These are phyloP conservation scores for Candida silvicultrix DNA, from an alignment of 805 yeast genomes.

Conservation along the genomic window DNA sequence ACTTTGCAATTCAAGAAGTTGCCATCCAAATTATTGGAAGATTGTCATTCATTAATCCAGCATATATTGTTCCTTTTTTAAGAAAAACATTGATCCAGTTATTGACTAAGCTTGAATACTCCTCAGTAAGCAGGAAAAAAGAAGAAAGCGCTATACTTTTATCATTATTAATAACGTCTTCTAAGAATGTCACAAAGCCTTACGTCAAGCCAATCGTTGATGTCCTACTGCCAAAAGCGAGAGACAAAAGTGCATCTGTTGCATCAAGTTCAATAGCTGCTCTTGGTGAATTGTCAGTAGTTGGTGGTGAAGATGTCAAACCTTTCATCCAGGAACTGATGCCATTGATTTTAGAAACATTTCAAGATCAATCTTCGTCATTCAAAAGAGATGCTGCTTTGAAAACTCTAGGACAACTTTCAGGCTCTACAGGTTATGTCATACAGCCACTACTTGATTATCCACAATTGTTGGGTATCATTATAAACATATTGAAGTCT, in stretches of 20 bases:
- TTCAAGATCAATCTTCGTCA: constrained; percentile 89
- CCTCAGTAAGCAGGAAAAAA: constrained; percentile 65
- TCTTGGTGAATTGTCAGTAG: constrained; percentile 82
- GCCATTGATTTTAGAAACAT: constrained; percentile 82
- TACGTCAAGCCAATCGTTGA: constrained; percentile 89
- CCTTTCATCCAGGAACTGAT: constrained; percentile 69
- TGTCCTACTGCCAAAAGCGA: constrained; percentile 70
- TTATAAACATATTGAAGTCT: constrained; percentile 75
- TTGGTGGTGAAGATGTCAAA: constrained; percentile 79
- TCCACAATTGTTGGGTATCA: constrained; percentile 79
- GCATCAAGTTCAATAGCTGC: constrained; percentile 83
- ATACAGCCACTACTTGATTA: constrained; percentile 89
- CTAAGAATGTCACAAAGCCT: constrained; percentile 81
- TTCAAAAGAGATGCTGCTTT: constrained; percentile 86
- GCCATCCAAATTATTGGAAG: constrained; percentile 80
- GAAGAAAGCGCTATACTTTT: constrained; percentile 83
- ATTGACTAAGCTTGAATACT: constrained; percentile 77
- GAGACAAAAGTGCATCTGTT: constrained; percentile 69
- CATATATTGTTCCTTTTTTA: constrained; percentile 89
- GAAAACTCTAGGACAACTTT: constrained; percentile 78
- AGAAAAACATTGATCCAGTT: constrained; percentile 82
- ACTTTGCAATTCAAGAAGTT: constrained; percentile 72
- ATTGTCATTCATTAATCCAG: constrained; percentile 82
- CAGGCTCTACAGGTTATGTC: constrained; percentile 91
- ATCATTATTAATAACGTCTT: constrained; percentile 66